Evolutionary conservation across 2,329 filamentous ascomycete species (phyloP), one percentile per base, ranked within the genome.

Genomic region (Aureobasidium mangrovei): DNA sequence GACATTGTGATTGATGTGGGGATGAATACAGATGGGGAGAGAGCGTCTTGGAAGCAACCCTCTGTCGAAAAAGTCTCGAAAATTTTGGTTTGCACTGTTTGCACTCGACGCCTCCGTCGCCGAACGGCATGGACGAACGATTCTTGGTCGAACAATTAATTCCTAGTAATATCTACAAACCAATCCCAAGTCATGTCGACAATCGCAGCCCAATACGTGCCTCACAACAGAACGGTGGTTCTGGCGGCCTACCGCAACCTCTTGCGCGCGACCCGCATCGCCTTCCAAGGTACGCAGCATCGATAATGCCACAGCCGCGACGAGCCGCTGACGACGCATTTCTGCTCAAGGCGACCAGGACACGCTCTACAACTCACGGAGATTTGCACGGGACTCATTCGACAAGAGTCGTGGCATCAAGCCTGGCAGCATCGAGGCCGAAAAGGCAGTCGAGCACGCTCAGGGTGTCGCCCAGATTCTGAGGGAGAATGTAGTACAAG

Each of bases 401-500:
- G 81, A 84, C 51, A 73, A 78, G 54, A 86, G 87, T 61, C 78
- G 82, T 41, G 69, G 74, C 2, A 70, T 89, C 8, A 70, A 79
- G 4, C 69, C 80, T 0, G 72, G 76, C 9, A 80, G 82, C 55
- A 74, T 83, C 9, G 80, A 83, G 56, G 75, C 81, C 0, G 71
- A 75, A 10, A 77, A 82, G 55, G 82, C 83, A 7, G 82, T 98
- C 57, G 74, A 83, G 60, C 84, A 95, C 64, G 93, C 91, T 7
- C 76, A 91, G 58, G 88, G 93, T 39, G 83, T 97, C 3, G 88
- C 91, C 2, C 78, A 79, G 59, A 84, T 97, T 55, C 67, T 98
- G 58, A 76, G 82, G 60, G 77, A 88, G 66, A 97, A 97, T 64
- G 76, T 98, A 3, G 91, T 98, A 3, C 93, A 98, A 69, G 93